Conservation (phyloP, 257 asterid genomes). For the Eustoma russellianum region DNA sequence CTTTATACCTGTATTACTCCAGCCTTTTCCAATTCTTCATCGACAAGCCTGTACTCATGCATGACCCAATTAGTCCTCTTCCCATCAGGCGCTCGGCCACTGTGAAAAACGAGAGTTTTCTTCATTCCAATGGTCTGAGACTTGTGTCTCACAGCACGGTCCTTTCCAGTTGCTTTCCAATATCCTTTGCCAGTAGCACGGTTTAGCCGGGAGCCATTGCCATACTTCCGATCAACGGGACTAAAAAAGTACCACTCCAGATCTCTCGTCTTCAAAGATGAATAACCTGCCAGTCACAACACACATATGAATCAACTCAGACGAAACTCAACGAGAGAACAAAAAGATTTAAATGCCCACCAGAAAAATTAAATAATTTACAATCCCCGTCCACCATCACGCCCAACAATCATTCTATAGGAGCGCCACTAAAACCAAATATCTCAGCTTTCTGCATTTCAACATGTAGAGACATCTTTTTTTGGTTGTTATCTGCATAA, state of each 20-base stretch:
- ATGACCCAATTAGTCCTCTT: constrained; percentile 91
- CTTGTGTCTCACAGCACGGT: constrained; percentile 61
- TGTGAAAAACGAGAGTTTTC: constrained; percentile 78
- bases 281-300: constrained; percentile 32
- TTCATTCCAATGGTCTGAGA: constrained; percentile 66
- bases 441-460: no score
- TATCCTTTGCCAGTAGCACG: constrained; percentile 88
- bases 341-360: no score
- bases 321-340: no score
- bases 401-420: no score
- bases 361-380: no score
- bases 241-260: constrained; percentile 91
- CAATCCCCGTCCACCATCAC: no score
- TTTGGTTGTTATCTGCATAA: not conserved
- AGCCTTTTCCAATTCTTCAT: constrained; percentile 51
- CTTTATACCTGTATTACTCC: constrained; percentile 65
- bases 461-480: no score
- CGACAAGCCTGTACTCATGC: constrained; percentile 88
- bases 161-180: constrained; percentile 95
- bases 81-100: constrained; percentile 90
- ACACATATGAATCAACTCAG: constrained; percentile 1
- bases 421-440: no score
- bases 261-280: constrained; percentile 70
- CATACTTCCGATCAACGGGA: constrained; percentile 80
- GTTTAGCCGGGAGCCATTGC: constrained; percentile 80